Evolutionary conservation across 495 filamentous ascomycete species (phyloP).

Genomic region (Chaetomidium leptoderma): DNA sequence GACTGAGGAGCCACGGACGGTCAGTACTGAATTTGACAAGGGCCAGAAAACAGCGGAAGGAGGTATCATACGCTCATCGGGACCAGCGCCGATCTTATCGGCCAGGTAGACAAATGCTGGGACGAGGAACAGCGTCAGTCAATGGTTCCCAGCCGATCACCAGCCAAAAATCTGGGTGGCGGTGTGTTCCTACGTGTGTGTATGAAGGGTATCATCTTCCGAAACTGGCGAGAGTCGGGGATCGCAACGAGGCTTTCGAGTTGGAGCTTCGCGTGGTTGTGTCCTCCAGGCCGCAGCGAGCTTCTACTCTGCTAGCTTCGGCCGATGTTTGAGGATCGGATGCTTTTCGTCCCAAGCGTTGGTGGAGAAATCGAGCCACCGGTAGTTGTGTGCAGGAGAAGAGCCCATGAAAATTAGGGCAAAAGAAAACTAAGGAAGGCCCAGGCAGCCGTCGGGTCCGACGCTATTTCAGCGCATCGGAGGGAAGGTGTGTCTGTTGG

Average conservation of each 20-base stretch:
- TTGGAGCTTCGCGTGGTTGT: not conserved
- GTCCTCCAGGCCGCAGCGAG: too few species aligned
- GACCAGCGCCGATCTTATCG: conserved; percentile 64
- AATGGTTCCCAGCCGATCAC: not conserved
- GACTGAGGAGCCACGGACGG: conserved; percentile 52
- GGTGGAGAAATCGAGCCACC: not conserved
- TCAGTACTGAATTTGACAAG: not conserved
- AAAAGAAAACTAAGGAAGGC: not conserved
- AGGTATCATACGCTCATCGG: conserved; percentile 69
- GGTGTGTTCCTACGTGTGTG: conserved; percentile 55
- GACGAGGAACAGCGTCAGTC: conserved; percentile 4
- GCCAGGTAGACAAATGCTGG: conserved; percentile 70
- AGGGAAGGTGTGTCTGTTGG: not conserved
- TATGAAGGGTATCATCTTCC: conserved; percentile 79
- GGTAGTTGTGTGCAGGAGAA: too few species aligned
- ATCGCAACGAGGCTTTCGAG: not conserved
- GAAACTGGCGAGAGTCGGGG: not conserved
- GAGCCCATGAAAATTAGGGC: not conserved
- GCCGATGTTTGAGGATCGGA: too few species aligned
- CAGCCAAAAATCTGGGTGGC: conserved; percentile 8
- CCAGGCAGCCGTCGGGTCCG: not conserved
- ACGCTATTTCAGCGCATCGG: not conserved
- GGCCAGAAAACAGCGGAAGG: conserved; percentile 5
- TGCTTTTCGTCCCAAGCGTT: not conserved
- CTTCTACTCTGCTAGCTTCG: too few species aligned